These are phyloP conservation scores for Trichomonascus vanleenenianus DNA, from an alignment of 805 yeast species.

Conservation along the genomic window DNA sequence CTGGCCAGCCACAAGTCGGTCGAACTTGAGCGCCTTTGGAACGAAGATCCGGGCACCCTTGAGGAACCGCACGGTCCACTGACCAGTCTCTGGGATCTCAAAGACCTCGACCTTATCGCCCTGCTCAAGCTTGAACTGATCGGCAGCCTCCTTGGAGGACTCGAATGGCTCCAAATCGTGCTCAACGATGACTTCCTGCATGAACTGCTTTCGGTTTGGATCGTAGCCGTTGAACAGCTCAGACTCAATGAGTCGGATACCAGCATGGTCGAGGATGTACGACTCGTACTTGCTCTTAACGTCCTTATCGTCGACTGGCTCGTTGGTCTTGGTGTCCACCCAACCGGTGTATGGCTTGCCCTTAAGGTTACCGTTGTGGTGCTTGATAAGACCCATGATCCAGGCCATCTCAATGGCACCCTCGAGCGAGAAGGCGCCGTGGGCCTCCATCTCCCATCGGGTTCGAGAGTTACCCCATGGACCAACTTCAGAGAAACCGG, in stretches of 20 bases:
- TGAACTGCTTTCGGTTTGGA: slow-evolving; percentile 85
- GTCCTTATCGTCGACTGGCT: slow-evolving; percentile 92
- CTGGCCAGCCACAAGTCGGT: slow-evolving; percentile 70
- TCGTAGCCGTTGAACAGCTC: slow-evolving; percentile 91
- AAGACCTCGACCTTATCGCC: slow-evolving; percentile 90
- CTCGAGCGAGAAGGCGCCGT: slow-evolving; percentile 90
- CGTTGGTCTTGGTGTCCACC: slow-evolving; percentile 90
- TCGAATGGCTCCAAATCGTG: slow-evolving; percentile 96
- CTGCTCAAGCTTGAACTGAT: slow-evolving; percentile 87
- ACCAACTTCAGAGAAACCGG: slow-evolving; percentile 98
- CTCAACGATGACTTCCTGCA: slow-evolving; percentile 94
- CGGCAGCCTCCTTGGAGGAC: slow-evolving; percentile 90
- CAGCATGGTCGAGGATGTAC: slow-evolving; percentile 83
- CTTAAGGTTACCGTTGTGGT: slow-evolving; percentile 85
- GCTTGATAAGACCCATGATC: slow-evolving; percentile 97
- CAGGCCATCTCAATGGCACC: slow-evolving; percentile 99
- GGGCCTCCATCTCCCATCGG: slow-evolving; percentile 98
- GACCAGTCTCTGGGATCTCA: slow-evolving; percentile 83
- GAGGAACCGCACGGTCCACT: slow-evolving; percentile 79
- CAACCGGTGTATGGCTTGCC: slow-evolving; percentile 88
- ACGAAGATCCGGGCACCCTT: slow-evolving; percentile 87
- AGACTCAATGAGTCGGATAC: slow-evolving; percentile 95
- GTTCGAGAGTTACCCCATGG: slow-evolving; percentile 99
- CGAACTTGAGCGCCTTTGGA: slow-evolving; percentile 76
- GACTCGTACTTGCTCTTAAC: slow-evolving; percentile 88